phyloP scores from a whole-genome alignment of 768 basidiomycete species.

The Pseudohyphozyma bogoriensis region DNA sequence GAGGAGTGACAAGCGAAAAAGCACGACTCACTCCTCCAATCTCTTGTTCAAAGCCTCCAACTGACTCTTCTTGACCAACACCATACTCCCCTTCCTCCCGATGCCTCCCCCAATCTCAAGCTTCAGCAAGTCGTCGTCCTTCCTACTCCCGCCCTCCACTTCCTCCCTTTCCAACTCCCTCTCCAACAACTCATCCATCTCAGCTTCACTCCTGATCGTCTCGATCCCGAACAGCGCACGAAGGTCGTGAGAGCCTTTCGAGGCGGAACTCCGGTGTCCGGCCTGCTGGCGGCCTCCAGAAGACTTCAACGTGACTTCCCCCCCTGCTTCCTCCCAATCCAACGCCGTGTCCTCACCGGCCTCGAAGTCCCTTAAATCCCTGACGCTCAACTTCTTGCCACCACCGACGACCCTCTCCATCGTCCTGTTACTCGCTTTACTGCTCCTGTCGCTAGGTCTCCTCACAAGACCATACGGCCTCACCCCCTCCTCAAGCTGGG shows the following conservation, averaged over 20 bases:
- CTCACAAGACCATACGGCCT: neutral
- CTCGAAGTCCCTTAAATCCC: neutral
- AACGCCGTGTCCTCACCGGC: neutral
- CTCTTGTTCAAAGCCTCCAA: slow-evolving; percentile 20
- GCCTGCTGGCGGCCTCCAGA: neutral
- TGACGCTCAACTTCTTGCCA: neutral
- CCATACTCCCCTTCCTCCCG: slow-evolving; percentile 14
- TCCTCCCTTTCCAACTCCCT: neutral
- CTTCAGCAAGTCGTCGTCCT: slow-evolving; percentile 4
- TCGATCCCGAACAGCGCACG: neutral
- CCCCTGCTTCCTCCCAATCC: neutral
- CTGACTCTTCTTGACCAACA: slow-evolving; percentile 22
- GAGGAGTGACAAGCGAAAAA: too few species aligned
- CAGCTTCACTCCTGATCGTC: neutral
- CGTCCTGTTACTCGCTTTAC: neutral
- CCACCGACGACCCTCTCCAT: neutral
- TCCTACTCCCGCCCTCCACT: neutral
- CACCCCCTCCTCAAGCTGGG: neutral
- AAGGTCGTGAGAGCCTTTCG: neutral
- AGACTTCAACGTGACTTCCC: slow-evolving; percentile 8
- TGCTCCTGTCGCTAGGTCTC: neutral
- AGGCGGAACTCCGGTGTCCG: neutral
- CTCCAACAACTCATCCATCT: neutral
- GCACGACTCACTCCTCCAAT: slow-evolving; percentile 1
- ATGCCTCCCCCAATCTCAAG: slow-evolving; percentile 2